phyloP scores from a whole-genome alignment of 1,284 basidiomycete genomes.

The Sporisorium reilianum region DNA sequence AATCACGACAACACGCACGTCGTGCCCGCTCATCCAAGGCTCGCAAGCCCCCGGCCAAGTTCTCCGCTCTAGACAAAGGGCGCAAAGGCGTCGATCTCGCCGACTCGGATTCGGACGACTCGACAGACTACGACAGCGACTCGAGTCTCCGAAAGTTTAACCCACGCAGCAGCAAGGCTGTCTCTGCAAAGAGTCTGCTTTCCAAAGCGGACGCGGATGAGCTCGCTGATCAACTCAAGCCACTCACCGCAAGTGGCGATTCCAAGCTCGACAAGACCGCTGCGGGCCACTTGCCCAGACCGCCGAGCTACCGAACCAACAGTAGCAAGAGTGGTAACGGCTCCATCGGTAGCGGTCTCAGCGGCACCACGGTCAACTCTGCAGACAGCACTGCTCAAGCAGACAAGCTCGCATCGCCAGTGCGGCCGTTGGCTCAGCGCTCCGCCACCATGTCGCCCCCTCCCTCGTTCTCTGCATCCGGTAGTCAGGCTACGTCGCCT shows the following conservation, averaged over 20 bases:
- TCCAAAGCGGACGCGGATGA: constrained; percentile 26
- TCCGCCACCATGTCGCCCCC: constrained; percentile 30
- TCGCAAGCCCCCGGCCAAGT: constrained; percentile 52
- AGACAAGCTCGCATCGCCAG: constrained; percentile 18
- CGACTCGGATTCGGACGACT: constrained; percentile 39
- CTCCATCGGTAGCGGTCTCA: constrained; percentile 18
- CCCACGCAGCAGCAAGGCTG: constrained; percentile 12
- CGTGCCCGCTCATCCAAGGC: constrained; percentile 22
- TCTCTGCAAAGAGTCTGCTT: constrained; percentile 19
- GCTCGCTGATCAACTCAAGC: constrained; percentile 23
- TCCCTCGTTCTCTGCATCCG: constrained; percentile 24
- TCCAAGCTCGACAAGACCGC: constrained; percentile 15
- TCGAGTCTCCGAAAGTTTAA: constrained; percentile 21
- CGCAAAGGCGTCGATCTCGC: constrained; percentile 19
- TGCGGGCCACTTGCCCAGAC: constrained; percentile 23
- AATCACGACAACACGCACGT: constrained; percentile 11
- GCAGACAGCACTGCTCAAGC: not conserved
- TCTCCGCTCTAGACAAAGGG: constrained; percentile 38
- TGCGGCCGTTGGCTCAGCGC: constrained; percentile 19
- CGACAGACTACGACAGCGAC: constrained; percentile 53
- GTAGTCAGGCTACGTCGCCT: constrained; percentile 1
- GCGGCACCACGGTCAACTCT: constrained; percentile 19
- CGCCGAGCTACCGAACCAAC: constrained; percentile 51
- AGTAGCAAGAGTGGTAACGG: constrained; percentile 26
- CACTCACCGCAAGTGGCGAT: constrained; percentile 23